Evolutionary conservation across 306 rosid species (phyloP), one percentile per base, ranked within the genome.

Genomic region (Bauhinia variegata): DNA sequence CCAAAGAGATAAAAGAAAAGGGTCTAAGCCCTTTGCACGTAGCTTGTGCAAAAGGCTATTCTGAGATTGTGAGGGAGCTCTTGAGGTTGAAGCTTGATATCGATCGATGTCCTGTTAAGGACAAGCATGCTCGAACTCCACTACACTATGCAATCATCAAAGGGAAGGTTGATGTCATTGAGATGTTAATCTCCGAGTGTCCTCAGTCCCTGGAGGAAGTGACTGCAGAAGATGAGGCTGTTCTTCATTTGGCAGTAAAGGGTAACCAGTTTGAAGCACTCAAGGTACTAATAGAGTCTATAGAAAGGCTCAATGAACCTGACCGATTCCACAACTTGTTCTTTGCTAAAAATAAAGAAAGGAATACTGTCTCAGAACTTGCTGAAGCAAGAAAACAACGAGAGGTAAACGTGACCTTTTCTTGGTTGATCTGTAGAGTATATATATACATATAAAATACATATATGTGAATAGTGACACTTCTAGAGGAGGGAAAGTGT

Each of bases 211-310:
- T 53, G 11, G 13, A 5, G 15, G 5, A 31, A 18, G 58, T 9
- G n/a, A 53, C 58, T 9, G 2, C 58, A 18, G 12, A 6, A 3
- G 37, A 12, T 23, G 58, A 53, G 58, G 23, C 33, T 18, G 58
- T 31, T 53, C 58, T 53, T 53, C 58, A 23, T 31, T 15, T 53
- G n/a, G 58, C 58, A 8, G 58, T 53, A n/a, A 53, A 53, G 33
- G 7, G 8, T 31, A 18, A 23, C 58, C 58, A 53, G 11, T 18
- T 53, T 19, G 58, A 53, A 31, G 58, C 58, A 11, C 13, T 53
- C 10, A 53, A 53, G 11, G 1, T 11, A n/a, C n/a, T n/a, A n/a
- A n/a, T n/a, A n/a, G n/a, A n/a, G 1, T 8, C 23, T 4, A 3
- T 53, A 11, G 13, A 41, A 8, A 53, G 13, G 58, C 58, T 53